Conservation (phyloP, 2,329 filamentous ascomycete species). For the Proliferodiscus dingleyae region DNA sequence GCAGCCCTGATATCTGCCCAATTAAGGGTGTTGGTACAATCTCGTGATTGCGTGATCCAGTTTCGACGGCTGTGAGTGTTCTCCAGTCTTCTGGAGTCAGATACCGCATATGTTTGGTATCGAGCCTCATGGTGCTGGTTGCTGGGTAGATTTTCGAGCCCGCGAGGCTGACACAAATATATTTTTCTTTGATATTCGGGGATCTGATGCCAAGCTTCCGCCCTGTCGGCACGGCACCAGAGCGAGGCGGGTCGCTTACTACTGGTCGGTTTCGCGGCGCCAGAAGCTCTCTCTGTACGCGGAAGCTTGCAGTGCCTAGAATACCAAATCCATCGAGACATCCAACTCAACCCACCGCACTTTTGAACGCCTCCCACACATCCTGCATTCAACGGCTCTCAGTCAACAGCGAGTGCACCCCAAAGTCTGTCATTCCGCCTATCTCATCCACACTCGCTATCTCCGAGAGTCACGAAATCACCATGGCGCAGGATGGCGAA, state of each 20-base stretch:
- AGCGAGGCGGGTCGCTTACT: conserved; percentile 19
- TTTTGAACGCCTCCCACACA: conserved; percentile 2
- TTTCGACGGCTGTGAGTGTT: conserved; percentile 87
- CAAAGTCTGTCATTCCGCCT: conserved; percentile 3
- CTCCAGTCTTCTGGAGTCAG: conserved; percentile 91
- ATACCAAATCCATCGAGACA: conserved; percentile 19
- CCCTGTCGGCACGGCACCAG: conserved; percentile 20
- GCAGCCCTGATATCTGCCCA: conserved; percentile 73
- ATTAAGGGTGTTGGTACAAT: conserved; percentile 90
- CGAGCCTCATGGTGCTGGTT: conserved; percentile 71
- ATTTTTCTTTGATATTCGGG: conserved; percentile 20
- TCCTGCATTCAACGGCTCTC: conserved; percentile 3
- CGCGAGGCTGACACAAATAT: conserved; percentile 6
- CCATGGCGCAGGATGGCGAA: conserved; percentile 93
- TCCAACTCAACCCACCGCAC: conserved; percentile 25
- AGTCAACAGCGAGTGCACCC: not conserved
- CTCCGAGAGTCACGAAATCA: conserved; percentile 30
- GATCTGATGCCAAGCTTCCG: conserved; percentile 5
- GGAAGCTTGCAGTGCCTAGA: conserved; percentile 29
- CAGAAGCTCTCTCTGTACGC: conserved; percentile 26
- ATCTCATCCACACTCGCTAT: conserved; percentile 7
- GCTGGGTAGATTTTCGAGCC: conserved; percentile 8
- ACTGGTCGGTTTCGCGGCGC: conserved; percentile 16
- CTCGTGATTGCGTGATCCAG: conserved; percentile 94
- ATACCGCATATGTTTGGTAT: conserved; percentile 90